Base-by-base conservation (phyloP, 768 basidiomycete genomes). In the Termitomyces sp. region DNA sequence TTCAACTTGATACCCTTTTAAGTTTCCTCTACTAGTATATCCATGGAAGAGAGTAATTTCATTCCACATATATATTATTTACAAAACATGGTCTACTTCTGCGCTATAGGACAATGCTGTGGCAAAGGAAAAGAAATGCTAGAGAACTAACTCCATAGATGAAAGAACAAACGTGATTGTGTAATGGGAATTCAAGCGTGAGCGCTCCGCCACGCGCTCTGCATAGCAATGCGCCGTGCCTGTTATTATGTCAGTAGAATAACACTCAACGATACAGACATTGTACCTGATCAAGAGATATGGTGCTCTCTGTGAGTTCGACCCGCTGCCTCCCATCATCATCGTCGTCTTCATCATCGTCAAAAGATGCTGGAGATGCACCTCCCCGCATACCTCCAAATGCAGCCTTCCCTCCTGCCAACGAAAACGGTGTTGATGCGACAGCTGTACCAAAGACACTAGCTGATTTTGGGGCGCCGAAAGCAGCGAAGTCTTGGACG, bases 281-380 rank as follows among this genome's bases (percentile, higher is more conserved):
- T 72, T 81, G 32, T 66, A 94, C 94, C 84, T 98, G 96, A 65
- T 98, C 96, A 61, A 97, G 79, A 12, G 92, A 89, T 72, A 99
- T 98, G 36, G 88, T 86, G 67, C 88, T 91, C 69, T 94, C 91
- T 65, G 81, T 78, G 64, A 96, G 76, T 68, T 90, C 88, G 29
- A 97, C 85, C 64, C 78, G 85, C 72, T 94, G 91, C 67, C 80
- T 80, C 17, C 85, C 83, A 56, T 83, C 78, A 0, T 82, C 81
- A 1, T 87, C 93, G 0, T 94, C 92, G 0, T 93, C 91, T n/a
- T 90, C 90, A 8, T 87, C 85, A 15, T 78, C 81, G 51, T 83
- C 83, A 60, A 80, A 80, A 12, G 63, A 61, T 15, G 69, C 66
- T 56, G 68, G 77, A 14, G 69, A 65, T 53, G 65, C 73, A 55